Evolutionary conservation across 2,329 filamentous ascomycete species (phyloP), one percentile per base, ranked within the genome.

Genomic region (Xylaria polymorpha): DNA sequence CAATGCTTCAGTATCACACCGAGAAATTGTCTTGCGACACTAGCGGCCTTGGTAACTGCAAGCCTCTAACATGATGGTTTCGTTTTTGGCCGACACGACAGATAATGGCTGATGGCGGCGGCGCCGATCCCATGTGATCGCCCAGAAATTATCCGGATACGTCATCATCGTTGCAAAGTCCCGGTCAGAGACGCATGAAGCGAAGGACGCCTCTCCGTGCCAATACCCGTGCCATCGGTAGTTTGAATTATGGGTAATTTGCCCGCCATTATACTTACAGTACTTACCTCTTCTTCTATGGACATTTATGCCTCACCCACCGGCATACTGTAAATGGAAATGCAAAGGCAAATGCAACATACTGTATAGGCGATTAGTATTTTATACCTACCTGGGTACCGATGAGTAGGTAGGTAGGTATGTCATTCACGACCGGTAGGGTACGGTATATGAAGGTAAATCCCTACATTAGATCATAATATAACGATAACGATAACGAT

Each of bases 401-500:
- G 20, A 46, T 46, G 46, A 9, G 10, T 14, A 43, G 41, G 7
- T 20, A 20, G 43, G 6, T 32, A 50, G 1, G 1, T 48, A 48
- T 58, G 39, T 41, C 10, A 9, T 32, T 20, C 7, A 15, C 25
- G 12, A 18, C 9, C 0, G 12, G 6, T 20, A 35, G 15, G 35
- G 25, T 29, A 29, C 25, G n/a, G n/a, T n/a, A n/a, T n/a, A n/a
- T n/a, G 18, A 51, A 32, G 48, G 25, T n/a, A 53, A 9, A 10
- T n/a, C 43, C 7, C 7, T 2, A 14, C 18, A 22, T 29, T 7
- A 48, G 29, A 51, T n/a, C 15, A 18, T 22, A 63, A 12, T 39
- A 51, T 67, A 67, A 60, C 66, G 55, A 68, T 68, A 68, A 57
- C n/a, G 55, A 41, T 37, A 35, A 29, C n/a, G n/a, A 51, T 67